Percentiles rank a stretch among this genome's conserved stretches.
Evolutionary conservation across 129 eudicot genomes (phyloP).

Genomic region (Flaveria brownii): DNA sequence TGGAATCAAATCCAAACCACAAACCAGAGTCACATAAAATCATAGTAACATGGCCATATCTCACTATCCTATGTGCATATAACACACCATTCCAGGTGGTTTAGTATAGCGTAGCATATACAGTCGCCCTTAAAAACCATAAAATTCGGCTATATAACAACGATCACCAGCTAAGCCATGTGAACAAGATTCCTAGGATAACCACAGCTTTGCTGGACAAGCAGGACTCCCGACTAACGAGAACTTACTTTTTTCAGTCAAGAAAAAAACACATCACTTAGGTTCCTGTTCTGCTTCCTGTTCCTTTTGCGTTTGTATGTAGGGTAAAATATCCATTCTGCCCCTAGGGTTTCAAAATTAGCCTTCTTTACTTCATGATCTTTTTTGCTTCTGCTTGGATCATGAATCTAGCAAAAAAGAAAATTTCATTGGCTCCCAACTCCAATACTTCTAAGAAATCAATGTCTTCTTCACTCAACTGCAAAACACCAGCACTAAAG

Average conservation of each 20-base stretch:
- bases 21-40: slow-evolving; percentile 32
- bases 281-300: slow-evolving; percentile 22
- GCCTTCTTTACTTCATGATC: slow-evolving; percentile 32
- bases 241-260: slow-evolving; percentile 26
- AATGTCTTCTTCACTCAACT: slow-evolving; percentile 37
- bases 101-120: slow-evolving; percentile 20
- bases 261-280: slow-evolving; percentile 38
- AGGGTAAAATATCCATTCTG: slow-evolving; percentile 25
- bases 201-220: slow-evolving; percentile 30
- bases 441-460: slow-evolving; percentile 38
- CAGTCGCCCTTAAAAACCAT: slow-evolving; percentile 26
- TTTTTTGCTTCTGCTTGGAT: slow-evolving; percentile 30
- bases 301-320: slow-evolving; percentile 25
- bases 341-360: slow-evolving; percentile 33
- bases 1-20: slow-evolving; percentile 30
- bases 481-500: slow-evolving; percentile 23
- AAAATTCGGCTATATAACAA: slow-evolving; percentile 28
- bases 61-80: slow-evolving; percentile 32
- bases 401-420: slow-evolving; percentile 39
- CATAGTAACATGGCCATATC: slow-evolving; percentile 28
- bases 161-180: slow-evolving; percentile 29
- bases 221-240: slow-evolving; percentile 23
- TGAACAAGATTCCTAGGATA: slow-evolving; percentile 27
- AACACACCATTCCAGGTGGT: slow-evolving; percentile 27
- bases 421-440: slow-evolving; percentile 32